phyloP scores from a whole-genome alignment of 192 early-diverging fungal species.

The Powellomyces hirtus region DNA sequence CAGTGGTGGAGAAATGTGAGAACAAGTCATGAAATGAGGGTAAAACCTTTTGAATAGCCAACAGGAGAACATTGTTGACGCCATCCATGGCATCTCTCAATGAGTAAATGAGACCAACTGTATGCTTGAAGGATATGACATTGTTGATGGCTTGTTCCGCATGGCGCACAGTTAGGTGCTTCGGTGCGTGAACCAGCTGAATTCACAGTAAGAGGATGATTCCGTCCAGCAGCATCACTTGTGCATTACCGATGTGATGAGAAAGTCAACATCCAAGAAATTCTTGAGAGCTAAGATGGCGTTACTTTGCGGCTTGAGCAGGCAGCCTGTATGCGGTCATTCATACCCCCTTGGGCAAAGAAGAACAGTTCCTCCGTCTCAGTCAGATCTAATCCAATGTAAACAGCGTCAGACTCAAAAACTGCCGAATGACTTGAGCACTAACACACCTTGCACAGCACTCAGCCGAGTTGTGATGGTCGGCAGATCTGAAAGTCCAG shows the following conservation, averaged over 20 bases:
- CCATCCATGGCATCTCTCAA: slow-evolving; percentile 38
- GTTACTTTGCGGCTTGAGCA: no score
- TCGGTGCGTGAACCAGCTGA: slow-evolving; percentile 29
- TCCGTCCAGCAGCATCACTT: no score
- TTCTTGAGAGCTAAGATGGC: slow-evolving; percentile 14
- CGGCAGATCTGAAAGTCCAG: slow-evolving; percentile 32
- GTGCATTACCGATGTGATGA: slow-evolving; percentile 3
- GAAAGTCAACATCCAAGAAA: slow-evolving; percentile 12
- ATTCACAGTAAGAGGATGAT: no score
- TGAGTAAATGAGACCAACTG: slow-evolving; percentile 46
- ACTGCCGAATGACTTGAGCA: neutral
- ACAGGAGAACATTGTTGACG: slow-evolving; percentile 43
- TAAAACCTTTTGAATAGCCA: slow-evolving; percentile 41
- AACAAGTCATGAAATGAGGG: neutral
- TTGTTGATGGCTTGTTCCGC: slow-evolving; percentile 66
- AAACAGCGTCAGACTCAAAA: neutral
- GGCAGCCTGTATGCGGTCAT: no score
- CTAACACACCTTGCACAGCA: slow-evolving; percentile 51
- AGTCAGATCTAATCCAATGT: slow-evolving; percentile 24
- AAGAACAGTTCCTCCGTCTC: slow-evolving; percentile 20
- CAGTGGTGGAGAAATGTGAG: neutral
- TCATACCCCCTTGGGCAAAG: slow-evolving; percentile 19
- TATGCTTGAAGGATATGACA: slow-evolving; percentile 68
- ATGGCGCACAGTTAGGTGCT: slow-evolving; percentile 50
- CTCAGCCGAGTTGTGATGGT: slow-evolving; percentile 58